phyloP scores from a whole-genome alignment of 225 moss, liverwort and hornwort genomes.

The Rhytidiadelphus loreus region DNA sequence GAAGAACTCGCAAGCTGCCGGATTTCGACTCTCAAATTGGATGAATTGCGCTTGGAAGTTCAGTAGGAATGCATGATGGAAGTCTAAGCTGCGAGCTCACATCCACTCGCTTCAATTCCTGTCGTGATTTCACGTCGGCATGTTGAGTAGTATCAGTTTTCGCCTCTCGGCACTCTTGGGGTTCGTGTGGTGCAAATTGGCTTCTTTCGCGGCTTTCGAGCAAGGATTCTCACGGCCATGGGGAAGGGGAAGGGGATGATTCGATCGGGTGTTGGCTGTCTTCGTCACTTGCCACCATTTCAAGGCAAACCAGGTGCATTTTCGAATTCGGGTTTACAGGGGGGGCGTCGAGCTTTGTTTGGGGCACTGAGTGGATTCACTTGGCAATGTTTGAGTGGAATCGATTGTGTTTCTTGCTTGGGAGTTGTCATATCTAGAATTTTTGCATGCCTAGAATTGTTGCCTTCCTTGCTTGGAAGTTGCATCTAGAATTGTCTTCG shows the following conservation, averaged over 20 bases:
- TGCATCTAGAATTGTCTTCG: neutral
- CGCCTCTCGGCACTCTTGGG: neutral
- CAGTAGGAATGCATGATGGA: neutral
- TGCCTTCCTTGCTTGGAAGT: neutral
- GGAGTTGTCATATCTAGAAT: neutral
- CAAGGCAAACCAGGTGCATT: neutral
- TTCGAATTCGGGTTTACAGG: neutral
- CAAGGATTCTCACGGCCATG: neutral
- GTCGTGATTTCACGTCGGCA: neutral
- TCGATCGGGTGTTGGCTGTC: neutral
- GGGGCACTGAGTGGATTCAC: neutral
- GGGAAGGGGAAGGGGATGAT: neutral
- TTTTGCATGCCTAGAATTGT: neutral
- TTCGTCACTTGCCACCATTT: neutral
- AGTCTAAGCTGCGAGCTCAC: neutral
- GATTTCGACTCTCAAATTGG: neutral
- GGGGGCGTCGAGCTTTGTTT: no score
- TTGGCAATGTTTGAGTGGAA: neutral
- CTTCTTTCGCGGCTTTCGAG: neutral
- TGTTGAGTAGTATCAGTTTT: neutral
- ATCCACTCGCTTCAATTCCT: neutral
- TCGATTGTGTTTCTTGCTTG: neutral
- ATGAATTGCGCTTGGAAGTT: neutral
- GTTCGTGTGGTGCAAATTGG: neutral
- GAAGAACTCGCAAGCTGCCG: neutral